A percentile compares a stretch with the other conserved stretches of the same genome.
phyloP scores from a whole-genome alignment of 805 yeast genomes.

The Pichia rugopelliculosa region DNA sequence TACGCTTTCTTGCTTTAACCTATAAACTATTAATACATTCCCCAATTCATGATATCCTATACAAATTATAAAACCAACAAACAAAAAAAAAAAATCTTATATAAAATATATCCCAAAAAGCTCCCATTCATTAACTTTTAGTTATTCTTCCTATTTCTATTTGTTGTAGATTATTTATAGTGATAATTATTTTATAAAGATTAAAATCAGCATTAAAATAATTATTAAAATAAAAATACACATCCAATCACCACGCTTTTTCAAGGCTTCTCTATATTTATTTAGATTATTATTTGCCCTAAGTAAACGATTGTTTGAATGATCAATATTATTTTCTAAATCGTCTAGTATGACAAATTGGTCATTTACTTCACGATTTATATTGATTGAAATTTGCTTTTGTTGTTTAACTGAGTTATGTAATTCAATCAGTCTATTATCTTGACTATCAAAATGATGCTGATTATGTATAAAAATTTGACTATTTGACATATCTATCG shows the following conservation, averaged over 20 bases:
- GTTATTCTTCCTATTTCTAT: background rate
- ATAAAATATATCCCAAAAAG: background rate
- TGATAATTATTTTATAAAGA: slow-evolving; percentile 28
- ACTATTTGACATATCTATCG: slow-evolving; percentile 19
- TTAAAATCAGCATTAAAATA: slow-evolving; percentile 37
- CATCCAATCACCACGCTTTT: slow-evolving; percentile 43
- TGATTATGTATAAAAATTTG: slow-evolving; percentile 34
- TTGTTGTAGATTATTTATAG: background rate
- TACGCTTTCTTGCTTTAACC: background rate
- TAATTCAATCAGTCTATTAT: slow-evolving; percentile 33
- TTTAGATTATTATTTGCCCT: slow-evolving; percentile 36
- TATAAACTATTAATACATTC: background rate
- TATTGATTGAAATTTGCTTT: slow-evolving; percentile 37
- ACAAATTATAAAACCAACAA: background rate
- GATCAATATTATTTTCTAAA: slow-evolving; percentile 39
- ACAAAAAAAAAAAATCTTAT: background rate
- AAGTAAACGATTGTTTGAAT: slow-evolving; percentile 33
- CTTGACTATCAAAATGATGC: slow-evolving; percentile 41
- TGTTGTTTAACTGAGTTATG: slow-evolving; percentile 39
- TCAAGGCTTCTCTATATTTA: slow-evolving; percentile 33
- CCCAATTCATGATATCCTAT: background rate
- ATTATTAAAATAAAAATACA: slow-evolving; percentile 37
- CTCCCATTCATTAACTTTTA: background rate
- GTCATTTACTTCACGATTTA: slow-evolving; percentile 40
- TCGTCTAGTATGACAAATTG: slow-evolving; percentile 45